phyloP scores from a whole-genome alignment of 2,329 filamentous ascomycete species.

The Tricladium varicosporioides region DNA sequence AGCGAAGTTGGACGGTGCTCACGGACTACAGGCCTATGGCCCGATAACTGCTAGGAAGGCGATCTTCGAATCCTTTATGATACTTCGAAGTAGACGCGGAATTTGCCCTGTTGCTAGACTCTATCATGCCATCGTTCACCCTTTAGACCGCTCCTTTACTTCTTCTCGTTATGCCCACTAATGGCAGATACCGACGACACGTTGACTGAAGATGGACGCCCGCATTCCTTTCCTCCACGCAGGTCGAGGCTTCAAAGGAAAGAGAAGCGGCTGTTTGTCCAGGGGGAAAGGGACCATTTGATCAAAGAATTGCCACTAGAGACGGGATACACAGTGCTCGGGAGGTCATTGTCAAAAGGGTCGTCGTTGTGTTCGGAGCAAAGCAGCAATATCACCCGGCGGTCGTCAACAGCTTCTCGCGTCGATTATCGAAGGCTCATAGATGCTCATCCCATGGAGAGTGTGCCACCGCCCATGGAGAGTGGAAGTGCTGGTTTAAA shows the following conservation, averaged over 20 bases:
- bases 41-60: too few species aligned
- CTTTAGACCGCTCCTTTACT: not conserved
- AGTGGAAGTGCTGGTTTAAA: too few species aligned
- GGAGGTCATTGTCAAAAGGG: too few species aligned
- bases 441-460: not conserved
- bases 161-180: constrained; percentile 10
- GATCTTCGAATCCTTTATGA: too few species aligned
- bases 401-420: not conserved
- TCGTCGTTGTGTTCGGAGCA: not conserved
- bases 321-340: not conserved
- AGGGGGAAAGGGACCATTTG: not conserved
- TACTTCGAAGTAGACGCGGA: too few species aligned
- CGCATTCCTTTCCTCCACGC: not conserved
- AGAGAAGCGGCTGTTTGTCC: not conserved
- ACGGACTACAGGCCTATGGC: not conserved
- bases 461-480: not conserved
- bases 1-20: not conserved
- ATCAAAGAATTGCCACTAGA: not conserved
- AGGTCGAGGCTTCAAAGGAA: not conserved
- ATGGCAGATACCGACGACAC: constrained; percentile 12
- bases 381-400: constrained; percentile 4
- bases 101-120: too few species aligned
- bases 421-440: not conserved
- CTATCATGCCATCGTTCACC: not conserved
- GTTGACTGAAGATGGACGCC: not conserved